Conservation (phyloP, 176 grass and related monocot genomes). For the Coix lacrymajobi region DNA sequence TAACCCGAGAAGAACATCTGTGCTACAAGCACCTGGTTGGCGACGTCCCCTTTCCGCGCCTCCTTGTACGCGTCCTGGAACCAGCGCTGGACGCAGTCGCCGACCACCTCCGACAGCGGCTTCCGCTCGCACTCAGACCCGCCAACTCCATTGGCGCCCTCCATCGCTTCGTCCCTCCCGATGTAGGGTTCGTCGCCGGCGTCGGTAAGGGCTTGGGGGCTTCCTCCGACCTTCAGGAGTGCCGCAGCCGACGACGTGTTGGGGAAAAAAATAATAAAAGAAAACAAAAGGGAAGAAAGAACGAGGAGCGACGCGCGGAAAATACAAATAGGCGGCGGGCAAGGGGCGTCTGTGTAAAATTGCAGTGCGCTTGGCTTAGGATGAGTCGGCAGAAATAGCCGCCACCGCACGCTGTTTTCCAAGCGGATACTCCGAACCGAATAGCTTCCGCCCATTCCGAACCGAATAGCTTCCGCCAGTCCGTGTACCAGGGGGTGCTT, state of each 20-base stretch:
- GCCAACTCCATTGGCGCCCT: constrained; percentile 4
- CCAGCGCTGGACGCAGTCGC: constrained; percentile 81
- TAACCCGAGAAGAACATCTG: constrained; percentile 89
- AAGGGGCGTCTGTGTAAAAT: constrained; percentile 32
- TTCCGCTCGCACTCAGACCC: constrained; percentile 17
- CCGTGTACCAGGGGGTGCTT: too few relatives aligned
- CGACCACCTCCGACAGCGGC: constrained; percentile 65
- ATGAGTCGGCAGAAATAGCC: neutral
- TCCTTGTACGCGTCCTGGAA: constrained; percentile 82
- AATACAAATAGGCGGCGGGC: constrained; percentile 9
- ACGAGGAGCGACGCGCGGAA: neutral
- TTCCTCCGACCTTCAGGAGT: neutral
- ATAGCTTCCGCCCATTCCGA: too few relatives aligned
- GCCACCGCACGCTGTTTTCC: neutral
- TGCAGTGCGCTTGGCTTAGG: neutral
- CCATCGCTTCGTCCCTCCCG: constrained; percentile 1
- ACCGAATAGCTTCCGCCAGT: too few relatives aligned
- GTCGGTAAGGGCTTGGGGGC: neutral
- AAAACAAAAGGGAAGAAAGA: neutral
- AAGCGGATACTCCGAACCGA: neutral
- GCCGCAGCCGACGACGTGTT: neutral
- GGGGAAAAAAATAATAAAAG: neutral
- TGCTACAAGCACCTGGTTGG: constrained; percentile 77
- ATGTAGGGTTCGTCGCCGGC: neutral
- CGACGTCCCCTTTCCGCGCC: constrained; percentile 49